Base-by-base conservation (phyloP, 768 basidiomycete species). In the Lactifluus subvellereus region DNA sequence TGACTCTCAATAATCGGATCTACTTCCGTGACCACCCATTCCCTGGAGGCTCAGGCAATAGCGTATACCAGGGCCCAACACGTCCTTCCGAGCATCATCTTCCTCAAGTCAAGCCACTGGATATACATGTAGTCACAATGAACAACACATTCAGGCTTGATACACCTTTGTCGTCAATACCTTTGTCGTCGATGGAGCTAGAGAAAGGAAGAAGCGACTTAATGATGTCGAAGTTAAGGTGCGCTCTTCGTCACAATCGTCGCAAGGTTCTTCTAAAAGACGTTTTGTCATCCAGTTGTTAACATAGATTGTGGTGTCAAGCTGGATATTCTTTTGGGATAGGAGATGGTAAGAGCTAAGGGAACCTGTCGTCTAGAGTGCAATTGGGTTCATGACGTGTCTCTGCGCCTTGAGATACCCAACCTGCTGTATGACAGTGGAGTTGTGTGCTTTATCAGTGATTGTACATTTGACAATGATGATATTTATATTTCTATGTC, bases 1-100 rank as follows among this genome's bases (percentile, higher is more conserved):
- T 69, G 47, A 54, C 67, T 3, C 64, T 71, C 61, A 70, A 70
- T 37, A 61, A 61, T 47, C 60, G 60, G 4, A 37, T 61, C 22
- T 54, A 54, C 33, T 55, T 61, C 54, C 53, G 60, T 14, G 60
- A 61, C 53, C 60, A 52, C 58, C 38, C 40, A 14, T 27, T 7
- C 8, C 58, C 40, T 2, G 58, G 38, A 18, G 22, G 42, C 14
- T 27, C 16, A 3, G 50, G 40, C 4, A 38, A 52, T 52, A 30
- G 40, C 58, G 50, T 42, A 14, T 16, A 10, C 27, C 1, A 52
- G 22, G n/a, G 22, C 8, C 2, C 4, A 5, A n/a, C 27, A 6
- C 27, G 37, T 43, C 50, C 6, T 10, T 43, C 50, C 14, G 18
- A 1, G 35, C 9, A n/a, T 47, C 13, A 47, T 42, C 45, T 61